Evolutionary conservation across 1,284 basidiomycete genomes (phyloP).

Genomic region (Sporisorium iseilematis-ciliati): DNA sequence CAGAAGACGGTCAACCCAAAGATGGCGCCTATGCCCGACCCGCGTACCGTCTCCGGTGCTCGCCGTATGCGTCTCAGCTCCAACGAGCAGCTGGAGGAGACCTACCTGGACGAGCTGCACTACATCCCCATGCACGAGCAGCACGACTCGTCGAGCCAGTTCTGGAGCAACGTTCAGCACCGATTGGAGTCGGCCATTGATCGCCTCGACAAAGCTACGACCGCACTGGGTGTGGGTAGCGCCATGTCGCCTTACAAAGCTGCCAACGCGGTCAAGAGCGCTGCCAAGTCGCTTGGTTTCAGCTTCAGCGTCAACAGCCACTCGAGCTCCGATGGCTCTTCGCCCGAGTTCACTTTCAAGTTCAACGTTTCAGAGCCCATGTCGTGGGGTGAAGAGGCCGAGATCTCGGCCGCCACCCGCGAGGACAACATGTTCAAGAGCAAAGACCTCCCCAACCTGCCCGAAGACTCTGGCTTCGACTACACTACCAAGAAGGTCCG

Average conservation of each 20-base stretch:
- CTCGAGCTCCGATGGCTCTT: constrained; percentile 7
- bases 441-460: constrained; percentile 38
- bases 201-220: constrained; percentile 39
- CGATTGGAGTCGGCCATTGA: constrained; percentile 42
- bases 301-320: constrained; percentile 40
- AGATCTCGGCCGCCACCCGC: constrained; percentile 34
- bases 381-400: constrained; percentile 46
- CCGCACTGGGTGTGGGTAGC: constrained; percentile 34
- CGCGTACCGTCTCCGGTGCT: constrained; percentile 32
- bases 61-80: constrained; percentile 47
- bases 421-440: constrained; percentile 23
- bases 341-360: constrained; percentile 47
- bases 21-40: constrained; percentile 37
- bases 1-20: constrained; percentile 24
- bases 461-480: constrained; percentile 55
- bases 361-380: constrained; percentile 47
- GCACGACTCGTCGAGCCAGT: constrained; percentile 32
- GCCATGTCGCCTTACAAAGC: constrained; percentile 30
- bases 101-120: constrained; percentile 52
- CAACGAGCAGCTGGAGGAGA: constrained; percentile 42
- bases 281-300: constrained; percentile 47
- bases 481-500: constrained; percentile 58
- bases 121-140: constrained; percentile 27
- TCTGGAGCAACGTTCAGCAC: constrained; percentile 50
- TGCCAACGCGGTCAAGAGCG: constrained; percentile 39